These are phyloP conservation scores for Plenodomus lindquistii DNA, from an alignment of 2,329 filamentous ascomycete species.

Conservation along the genomic window DNA sequence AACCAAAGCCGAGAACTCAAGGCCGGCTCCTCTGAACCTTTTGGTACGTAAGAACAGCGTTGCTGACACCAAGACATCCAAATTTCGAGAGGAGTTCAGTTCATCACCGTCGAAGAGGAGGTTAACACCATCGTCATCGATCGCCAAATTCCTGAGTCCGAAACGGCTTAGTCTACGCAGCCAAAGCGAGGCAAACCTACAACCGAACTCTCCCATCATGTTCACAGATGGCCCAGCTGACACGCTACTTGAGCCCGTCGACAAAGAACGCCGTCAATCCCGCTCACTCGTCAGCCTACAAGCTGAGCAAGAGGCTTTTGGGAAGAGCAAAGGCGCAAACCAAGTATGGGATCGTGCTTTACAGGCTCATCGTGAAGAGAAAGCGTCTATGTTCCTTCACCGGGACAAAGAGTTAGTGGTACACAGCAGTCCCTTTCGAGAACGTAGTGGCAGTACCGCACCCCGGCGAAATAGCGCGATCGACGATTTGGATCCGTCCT, in stretches of 20 bases:
- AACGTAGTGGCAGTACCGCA: slow-evolving; percentile 33
- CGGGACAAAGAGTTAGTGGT: slow-evolving; percentile 35
- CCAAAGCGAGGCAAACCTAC: slow-evolving; percentile 36
- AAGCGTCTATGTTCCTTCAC: slow-evolving; percentile 38
- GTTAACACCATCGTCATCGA: slow-evolving; percentile 25
- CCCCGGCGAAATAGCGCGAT: slow-evolving; percentile 8
- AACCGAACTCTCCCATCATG: slow-evolving; percentile 2
- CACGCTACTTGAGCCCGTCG: slow-evolving; percentile 7
- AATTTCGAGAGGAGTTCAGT: slow-evolving; percentile 44
- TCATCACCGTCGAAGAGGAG: slow-evolving; percentile 35
- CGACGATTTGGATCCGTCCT: slow-evolving; percentile 1
- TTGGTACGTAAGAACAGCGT: slow-evolving; percentile 34
- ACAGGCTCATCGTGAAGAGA: slow-evolving; percentile 43
- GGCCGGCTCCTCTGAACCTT: slow-evolving; percentile 5
- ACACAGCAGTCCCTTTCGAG: slow-evolving; percentile 34
- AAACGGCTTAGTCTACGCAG: slow-evolving; percentile 35
- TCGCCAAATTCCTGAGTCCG: slow-evolving; percentile 37
- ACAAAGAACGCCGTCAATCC: slow-evolving; percentile 32
- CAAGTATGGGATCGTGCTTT: slow-evolving; percentile 44
- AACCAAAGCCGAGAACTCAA: not conserved
- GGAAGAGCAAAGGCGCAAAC: slow-evolving; percentile 25
- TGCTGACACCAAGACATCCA: slow-evolving; percentile 37
- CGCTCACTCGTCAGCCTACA: slow-evolving; percentile 36
- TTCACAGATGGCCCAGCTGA: slow-evolving; percentile 28
- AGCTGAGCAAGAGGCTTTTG: slow-evolving; percentile 28